Evolutionary conservation across 2,329 filamentous ascomycete species (phyloP).

Genomic region (Fusarium dlaminii): DNA sequence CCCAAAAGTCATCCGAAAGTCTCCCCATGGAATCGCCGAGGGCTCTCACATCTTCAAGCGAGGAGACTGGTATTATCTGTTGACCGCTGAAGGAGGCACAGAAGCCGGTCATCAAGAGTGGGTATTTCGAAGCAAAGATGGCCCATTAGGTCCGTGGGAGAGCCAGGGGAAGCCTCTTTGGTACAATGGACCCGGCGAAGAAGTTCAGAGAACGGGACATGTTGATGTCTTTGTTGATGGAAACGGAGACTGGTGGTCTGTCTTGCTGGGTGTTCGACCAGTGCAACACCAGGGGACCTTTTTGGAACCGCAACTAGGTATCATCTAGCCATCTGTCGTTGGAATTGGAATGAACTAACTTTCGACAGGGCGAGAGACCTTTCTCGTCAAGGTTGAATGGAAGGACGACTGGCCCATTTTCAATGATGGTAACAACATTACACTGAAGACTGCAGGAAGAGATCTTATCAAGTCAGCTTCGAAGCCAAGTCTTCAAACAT

Average conservation of each 20-base stretch:
- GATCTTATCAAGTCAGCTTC: not conserved
- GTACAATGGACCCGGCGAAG: slow-evolving; percentile 56
- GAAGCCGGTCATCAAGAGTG: slow-evolving; percentile 60
- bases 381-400: slow-evolving; percentile 40
- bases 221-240: slow-evolving; percentile 40
- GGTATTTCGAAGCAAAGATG: slow-evolving; percentile 56
- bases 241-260: slow-evolving; percentile 37
- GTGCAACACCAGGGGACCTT: slow-evolving; percentile 11
- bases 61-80: slow-evolving; percentile 38
- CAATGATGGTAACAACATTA: slow-evolving; percentile 37
- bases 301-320: slow-evolving; percentile 39
- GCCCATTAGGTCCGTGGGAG: slow-evolving; percentile 61
- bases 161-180: slow-evolving; percentile 42
- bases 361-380: slow-evolving; percentile 36
- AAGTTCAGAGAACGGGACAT: slow-evolving; percentile 54
- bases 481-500: not conserved
- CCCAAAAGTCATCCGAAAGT: slow-evolving; percentile 49
- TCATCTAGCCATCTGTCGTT: not conserved
- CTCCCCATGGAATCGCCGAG: slow-evolving; percentile 53
- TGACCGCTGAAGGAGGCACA: slow-evolving; percentile 41
- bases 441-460: slow-evolving; percentile 30
- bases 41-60: slow-evolving; percentile 47
- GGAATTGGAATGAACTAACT: not conserved
- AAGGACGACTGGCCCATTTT: slow-evolving; percentile 40
- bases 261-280: slow-evolving; percentile 36